phyloP scores from a whole-genome alignment of 1,284 basidiomycete species.

The Rhodotorula sp. region DNA sequence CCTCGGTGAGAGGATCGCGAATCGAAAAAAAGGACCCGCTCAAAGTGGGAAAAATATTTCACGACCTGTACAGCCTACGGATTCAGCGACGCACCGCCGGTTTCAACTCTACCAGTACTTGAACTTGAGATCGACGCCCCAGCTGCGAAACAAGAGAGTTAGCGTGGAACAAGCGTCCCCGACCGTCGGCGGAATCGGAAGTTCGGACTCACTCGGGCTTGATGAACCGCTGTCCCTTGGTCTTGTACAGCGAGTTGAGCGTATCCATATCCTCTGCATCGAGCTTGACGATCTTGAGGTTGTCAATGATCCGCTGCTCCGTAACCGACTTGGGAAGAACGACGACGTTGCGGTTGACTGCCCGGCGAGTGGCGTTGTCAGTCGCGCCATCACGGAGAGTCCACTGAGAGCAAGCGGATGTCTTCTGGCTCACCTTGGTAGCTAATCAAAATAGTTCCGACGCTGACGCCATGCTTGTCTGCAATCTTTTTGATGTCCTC shows the following conservation, averaged over 20 bases:
- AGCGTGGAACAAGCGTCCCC: background rate
- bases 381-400: background rate
- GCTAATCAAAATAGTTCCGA: conserved; percentile 66
- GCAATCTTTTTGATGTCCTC: conserved; percentile 58
- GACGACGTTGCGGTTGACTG: conserved; percentile 61
- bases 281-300: conserved; percentile 66
- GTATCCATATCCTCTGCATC: conserved; percentile 62
- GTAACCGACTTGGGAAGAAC: conserved; percentile 79
- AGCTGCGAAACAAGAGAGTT: background rate
- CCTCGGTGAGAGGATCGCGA: no score
- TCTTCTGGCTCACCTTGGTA: conserved; percentile 49
- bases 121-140: conserved; percentile 38
- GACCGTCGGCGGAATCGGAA: no score
- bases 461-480: conserved; percentile 58
- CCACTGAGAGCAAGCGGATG: background rate
- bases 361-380: conserved; percentile 45
- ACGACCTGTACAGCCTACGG: background rate
- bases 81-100: background rate
- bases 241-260: conserved; percentile 48
- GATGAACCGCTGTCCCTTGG: conserved; percentile 32
- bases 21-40: no score
- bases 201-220: conserved; percentile 10
- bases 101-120: conserved; percentile 20
- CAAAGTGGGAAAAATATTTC: no score
- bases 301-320: conserved; percentile 66